phyloP scores from a whole-genome alignment of 805 yeast species.

The Lachancea dasiensis region DNA sequence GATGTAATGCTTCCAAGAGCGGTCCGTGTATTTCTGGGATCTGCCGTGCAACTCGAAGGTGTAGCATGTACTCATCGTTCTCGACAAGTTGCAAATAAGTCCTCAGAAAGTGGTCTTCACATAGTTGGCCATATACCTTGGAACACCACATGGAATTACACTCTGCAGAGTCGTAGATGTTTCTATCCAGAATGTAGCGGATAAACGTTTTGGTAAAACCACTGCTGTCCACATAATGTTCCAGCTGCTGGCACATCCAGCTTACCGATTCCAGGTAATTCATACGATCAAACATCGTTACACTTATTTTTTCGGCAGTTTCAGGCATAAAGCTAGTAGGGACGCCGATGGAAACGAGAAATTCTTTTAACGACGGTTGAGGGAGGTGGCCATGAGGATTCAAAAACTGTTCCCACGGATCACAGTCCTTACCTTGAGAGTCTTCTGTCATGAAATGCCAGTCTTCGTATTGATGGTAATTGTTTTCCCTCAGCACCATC shows the following conservation, averaged over 20 bases:
- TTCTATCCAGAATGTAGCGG: conserved; percentile 26
- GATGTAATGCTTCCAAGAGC: conserved; percentile 14
- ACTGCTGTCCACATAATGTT: conserved; percentile 9
- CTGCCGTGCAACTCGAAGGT: conserved; percentile 20
- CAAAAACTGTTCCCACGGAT: conserved; percentile 6
- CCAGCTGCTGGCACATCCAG: conserved; percentile 13
- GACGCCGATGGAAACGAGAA: conserved; percentile 21
- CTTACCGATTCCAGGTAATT: conserved; percentile 20
- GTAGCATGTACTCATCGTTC: conserved; percentile 19
- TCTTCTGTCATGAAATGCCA: conserved; percentile 25
- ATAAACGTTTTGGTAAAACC: conserved; percentile 14
- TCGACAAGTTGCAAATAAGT: conserved; percentile 15
- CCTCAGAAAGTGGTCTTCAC: conserved; percentile 7
- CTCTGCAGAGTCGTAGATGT: conserved; percentile 20
- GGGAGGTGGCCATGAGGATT: not conserved
- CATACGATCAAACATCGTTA: conserved; percentile 15
- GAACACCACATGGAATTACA: conserved; percentile 18
- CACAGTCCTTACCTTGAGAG: conserved; percentile 2
- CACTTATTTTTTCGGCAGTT: not conserved
- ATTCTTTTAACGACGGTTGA: conserved; percentile 3
- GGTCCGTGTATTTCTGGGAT: conserved; percentile 17
- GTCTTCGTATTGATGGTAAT: conserved; percentile 21
- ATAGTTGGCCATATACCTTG: conserved; percentile 4
- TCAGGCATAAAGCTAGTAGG: not conserved
- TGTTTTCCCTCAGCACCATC: conserved; percentile 16